These are phyloP conservation scores for barrel medic (Medicago truncatula) DNA, from an alignment of 306 rosid species.

Conservation along the genomic window MtrunA17r5.0-ANR NC_053044.1:23176501-23177000, in stretches of 20 bases:
- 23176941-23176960: background rate
- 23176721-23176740: background rate
- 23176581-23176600: background rate
- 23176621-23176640: slow-evolving; percentile 45
- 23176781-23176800: background rate
- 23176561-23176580: background rate
- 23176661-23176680: background rate
- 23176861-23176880: background rate
- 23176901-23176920: background rate
- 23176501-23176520: slow-evolving; percentile 39
- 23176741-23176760: background rate
- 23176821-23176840: background rate
- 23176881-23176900: slow-evolving; percentile 21
- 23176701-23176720: background rate
- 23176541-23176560: slow-evolving; percentile 49
- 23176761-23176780: background rate
- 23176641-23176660: background rate
- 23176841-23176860: slow-evolving; percentile 5
- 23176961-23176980: too few species aligned
- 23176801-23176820: background rate
- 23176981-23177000: too few species aligned
- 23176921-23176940: background rate
- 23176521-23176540: slow-evolving; percentile 49
- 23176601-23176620: slow-evolving; percentile 57
- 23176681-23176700: background rate